Base-by-base conservation (phyloP, 352 stramenopile species). In the Albugo candida region DNA sequence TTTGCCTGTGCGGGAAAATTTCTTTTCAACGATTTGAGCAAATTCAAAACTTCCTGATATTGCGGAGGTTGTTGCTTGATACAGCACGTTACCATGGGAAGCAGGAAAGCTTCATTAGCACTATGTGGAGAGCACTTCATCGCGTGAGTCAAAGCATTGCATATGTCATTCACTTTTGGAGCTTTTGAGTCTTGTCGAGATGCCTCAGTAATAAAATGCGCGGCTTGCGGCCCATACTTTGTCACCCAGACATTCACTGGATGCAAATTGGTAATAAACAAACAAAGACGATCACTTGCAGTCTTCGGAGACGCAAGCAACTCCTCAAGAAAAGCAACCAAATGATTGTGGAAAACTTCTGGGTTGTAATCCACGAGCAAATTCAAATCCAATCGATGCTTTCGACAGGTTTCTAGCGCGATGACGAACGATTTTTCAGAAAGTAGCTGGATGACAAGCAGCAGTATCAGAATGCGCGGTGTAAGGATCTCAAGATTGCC, bases 221-320 rank as follows among this genome's bases (percentile, higher is more conserved):
- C 18, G 8, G 17, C n/a, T 55, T 20, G 11, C 37, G 55, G 56
- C 13, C 51, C 48, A 48, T 82, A 87, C 52, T 87, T 87, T 13
- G 68, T 70, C 2, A n/a, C 48, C 67, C 75, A 87, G 14, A 84
- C 64, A 41, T 87, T 57, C 8, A 82, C 57, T 1, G 64, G 44
- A 42, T 87, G 75, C 5, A 87, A 35, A 36, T 71, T 87, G 11
- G 75, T 87, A 50, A 83, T 56, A 45, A 87, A 83, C 19, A 87
- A 51, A 45, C 75, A 80, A 2, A 87, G 49, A 13, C 75, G 58
- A 40, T 87, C 75, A 51, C 66, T 82, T 5, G 53, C 67, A 14
- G 83, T 46, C 24, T 42, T 41, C 1, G 67, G 53, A 19, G 61
- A 61, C 10, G 49, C 47, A 10, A 81, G 40, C 37, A 70, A 64